These are phyloP conservation scores for Esteya vermicola DNA, from an alignment of 2,329 filamentous ascomycete genomes.

Conservation along the genomic window DNA sequence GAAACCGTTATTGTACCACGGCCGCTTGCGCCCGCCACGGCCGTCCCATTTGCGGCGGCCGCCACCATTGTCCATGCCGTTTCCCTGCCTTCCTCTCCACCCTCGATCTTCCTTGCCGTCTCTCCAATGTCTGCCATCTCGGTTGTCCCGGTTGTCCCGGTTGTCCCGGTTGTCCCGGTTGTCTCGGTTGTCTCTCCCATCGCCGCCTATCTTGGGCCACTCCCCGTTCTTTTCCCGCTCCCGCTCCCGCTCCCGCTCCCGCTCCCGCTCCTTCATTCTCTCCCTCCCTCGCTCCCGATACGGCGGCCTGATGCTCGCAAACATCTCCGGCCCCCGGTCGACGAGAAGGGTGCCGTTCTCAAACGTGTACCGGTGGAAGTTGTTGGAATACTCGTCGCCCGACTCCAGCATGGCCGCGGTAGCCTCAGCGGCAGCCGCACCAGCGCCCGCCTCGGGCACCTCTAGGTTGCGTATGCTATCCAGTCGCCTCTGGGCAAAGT, in stretches of 20 bases:
- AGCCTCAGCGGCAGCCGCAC: not conserved
- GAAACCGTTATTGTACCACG: too few relatives aligned
- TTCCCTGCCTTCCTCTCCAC: too few relatives aligned
- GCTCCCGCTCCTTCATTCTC: conserved; percentile 17
- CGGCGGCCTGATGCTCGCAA: conserved; percentile 47
- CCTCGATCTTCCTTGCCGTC: too few relatives aligned
- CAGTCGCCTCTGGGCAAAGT: conserved; percentile 50
- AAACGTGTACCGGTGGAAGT: conserved; percentile 59
- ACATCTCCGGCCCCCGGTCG: conserved; percentile 58
- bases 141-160: not conserved
- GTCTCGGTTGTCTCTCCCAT: not conserved
- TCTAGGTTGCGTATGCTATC: conserved; percentile 28
- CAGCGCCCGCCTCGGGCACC: conserved; percentile 8
- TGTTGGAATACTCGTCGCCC: conserved; percentile 22
- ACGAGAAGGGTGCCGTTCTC: conserved; percentile 53
- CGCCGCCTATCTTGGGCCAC: conserved; percentile 21
- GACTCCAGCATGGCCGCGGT: too few relatives aligned
- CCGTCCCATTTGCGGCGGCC: not conserved
- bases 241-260: conserved; percentile 1
- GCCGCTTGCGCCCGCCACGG: not conserved
- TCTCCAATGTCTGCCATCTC: not conserved
- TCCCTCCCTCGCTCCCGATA: conserved; percentile 32
- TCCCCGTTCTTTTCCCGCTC: not conserved
- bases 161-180: not conserved
- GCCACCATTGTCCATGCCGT: not conserved